Evolutionary conservation across 257 asterid species (phyloP).

Genomic region (Fraxinus excelsior): DNA sequence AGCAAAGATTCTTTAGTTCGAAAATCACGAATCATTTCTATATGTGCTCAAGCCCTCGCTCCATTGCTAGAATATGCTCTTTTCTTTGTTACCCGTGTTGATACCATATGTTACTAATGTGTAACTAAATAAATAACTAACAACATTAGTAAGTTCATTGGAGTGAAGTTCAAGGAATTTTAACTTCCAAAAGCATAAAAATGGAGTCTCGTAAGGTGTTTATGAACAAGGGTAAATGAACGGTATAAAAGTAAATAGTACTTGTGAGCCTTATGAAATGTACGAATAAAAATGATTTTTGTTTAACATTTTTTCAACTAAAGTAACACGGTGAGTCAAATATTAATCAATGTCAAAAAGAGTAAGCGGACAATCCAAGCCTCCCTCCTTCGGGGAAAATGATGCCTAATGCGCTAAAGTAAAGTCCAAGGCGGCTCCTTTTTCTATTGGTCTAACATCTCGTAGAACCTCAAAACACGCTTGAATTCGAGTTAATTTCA

Average conservation of each 20-base stretch:
- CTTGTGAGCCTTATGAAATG: too few species aligned
- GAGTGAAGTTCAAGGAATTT: not conserved
- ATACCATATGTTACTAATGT: not conserved
- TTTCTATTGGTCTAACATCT: not conserved
- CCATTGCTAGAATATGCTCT: not conserved
- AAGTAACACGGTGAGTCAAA: not conserved
- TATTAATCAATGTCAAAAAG: not conserved
- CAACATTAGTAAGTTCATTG: too few species aligned
- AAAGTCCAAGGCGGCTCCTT: not conserved
- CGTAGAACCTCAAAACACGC: not conserved
- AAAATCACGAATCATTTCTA: too few species aligned
- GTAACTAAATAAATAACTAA: too few species aligned
- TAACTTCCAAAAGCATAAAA: not conserved
- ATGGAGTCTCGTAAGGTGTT: too few species aligned
- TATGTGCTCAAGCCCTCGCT: not conserved
- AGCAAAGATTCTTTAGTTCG: not conserved
- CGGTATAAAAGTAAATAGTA: too few species aligned
- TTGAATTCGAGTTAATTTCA: not conserved
- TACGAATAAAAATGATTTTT: too few species aligned
- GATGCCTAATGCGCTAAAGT: not conserved
- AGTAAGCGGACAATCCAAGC: not conserved
- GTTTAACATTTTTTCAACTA: too few species aligned
- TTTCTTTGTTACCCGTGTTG: too few species aligned
- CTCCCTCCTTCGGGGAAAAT: not conserved
- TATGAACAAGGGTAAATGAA: too few species aligned